A percentile compares a stretch with the other conserved stretches of the same genome.
phyloP scores from a whole-genome alignment of 352 stramenopile species.

The Globisporangium barbulae region DNA sequence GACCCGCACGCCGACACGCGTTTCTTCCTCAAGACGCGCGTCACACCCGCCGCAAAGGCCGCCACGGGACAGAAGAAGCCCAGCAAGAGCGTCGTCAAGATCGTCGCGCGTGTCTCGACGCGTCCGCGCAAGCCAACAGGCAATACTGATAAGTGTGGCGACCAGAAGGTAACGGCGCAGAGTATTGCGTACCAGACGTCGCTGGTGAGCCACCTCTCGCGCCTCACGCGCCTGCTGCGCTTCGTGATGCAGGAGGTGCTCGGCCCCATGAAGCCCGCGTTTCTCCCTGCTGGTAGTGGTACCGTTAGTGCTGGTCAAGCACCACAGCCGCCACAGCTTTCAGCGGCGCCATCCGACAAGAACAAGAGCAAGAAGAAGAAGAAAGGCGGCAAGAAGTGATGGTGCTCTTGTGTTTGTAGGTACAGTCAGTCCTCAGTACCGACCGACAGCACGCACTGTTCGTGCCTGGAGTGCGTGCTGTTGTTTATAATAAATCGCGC shows the following conservation, averaged over 20 bases:
- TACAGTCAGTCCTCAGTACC: too few species aligned
- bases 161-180: conserved; percentile 16
- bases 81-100: conserved; percentile 21
- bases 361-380: conserved; percentile 46
- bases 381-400: conserved; percentile 36
- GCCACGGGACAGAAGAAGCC: conserved; percentile 20
- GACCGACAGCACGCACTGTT: background rate
- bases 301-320: conserved; percentile 9
- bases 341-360: conserved; percentile 12
- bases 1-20: conserved; percentile 43
- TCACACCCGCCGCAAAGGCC: conserved; percentile 1
- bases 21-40: conserved; percentile 59
- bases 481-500: conserved; percentile 71
- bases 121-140: conserved; percentile 3
- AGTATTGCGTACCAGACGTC: conserved; percentile 21
- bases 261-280: conserved; percentile 38
- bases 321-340: background rate
- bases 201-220: conserved; percentile 24
- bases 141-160: background rate
- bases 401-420: background rate
- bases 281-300: background rate
- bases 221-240: conserved; percentile 48
- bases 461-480: background rate
- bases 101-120: conserved; percentile 46
- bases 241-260: conserved; percentile 72